These are phyloP conservation scores for Xylaria intraflava DNA, from an alignment of 495 filamentous ascomycete genomes.

Conservation along the genomic window DNA sequence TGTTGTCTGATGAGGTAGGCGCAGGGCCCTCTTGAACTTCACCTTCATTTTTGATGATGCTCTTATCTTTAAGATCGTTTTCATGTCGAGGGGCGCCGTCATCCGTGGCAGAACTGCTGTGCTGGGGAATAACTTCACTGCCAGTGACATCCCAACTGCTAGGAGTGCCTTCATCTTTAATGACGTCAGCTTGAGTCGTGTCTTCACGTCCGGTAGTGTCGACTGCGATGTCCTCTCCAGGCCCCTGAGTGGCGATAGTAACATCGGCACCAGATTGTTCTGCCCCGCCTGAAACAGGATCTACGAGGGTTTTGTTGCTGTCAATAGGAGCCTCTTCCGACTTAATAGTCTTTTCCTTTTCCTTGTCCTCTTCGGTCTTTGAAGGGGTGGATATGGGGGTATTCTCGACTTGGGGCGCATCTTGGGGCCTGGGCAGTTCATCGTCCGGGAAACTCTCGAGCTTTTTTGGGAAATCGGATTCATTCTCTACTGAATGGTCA, in stretches of 20 bases:
- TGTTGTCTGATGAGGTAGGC: not conserved
- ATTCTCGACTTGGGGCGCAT: not conserved
- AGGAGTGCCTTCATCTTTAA: constrained; percentile 9
- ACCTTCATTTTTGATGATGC: not conserved
- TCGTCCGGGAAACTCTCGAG: not conserved
- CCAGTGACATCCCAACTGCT: not conserved
- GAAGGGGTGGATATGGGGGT: not conserved
- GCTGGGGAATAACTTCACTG: not conserved
- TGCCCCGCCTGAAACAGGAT: not conserved
- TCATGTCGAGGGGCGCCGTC: not conserved
- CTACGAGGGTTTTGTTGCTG: not conserved
- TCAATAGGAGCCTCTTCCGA: not conserved
- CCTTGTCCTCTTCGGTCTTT: not conserved
- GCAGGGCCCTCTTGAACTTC: not conserved
- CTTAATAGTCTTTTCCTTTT: not conserved
- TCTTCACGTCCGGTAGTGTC: not conserved
- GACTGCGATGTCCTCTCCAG: not conserved
- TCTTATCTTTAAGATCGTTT: not conserved
- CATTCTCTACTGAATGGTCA: not conserved
- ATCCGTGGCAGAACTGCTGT: not conserved
- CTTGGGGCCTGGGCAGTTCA: not conserved
- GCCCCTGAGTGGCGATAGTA: not conserved
- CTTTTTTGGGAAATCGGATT: not conserved
- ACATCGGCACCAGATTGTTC: not conserved
- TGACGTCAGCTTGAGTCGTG: not conserved